phyloP scores from a whole-genome alignment of 2,329 filamentous ascomycete species.

The Colletotrichum sublineola region DNA sequence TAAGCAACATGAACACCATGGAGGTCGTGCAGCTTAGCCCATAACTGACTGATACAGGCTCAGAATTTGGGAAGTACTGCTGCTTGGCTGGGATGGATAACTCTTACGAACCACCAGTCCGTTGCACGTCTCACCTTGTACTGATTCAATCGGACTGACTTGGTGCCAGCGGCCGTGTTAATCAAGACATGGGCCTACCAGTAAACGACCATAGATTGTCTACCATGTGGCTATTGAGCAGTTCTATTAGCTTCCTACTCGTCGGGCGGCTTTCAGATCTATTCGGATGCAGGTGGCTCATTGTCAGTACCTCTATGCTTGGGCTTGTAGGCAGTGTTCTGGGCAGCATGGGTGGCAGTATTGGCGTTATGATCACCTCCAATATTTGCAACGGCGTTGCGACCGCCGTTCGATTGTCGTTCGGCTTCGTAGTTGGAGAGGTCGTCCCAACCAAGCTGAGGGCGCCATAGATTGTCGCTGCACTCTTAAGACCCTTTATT shows the following conservation, averaged over 20 bases:
- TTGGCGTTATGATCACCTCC: conserved; percentile 54
- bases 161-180: conserved; percentile 47
- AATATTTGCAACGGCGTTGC: conserved; percentile 55
- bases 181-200: conserved; percentile 51
- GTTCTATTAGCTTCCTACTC: not conserved
- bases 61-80: not conserved
- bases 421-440: conserved; percentile 57
- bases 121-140: conserved; percentile 12
- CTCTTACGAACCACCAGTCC: conserved; percentile 53
- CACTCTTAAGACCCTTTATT: conserved; percentile 49
- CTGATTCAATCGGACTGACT: conserved; percentile 20
- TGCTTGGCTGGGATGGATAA: conserved; percentile 53
- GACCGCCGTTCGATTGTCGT: conserved; percentile 57
- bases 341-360: conserved; percentile 51
- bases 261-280: conserved; percentile 35
- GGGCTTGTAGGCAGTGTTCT: conserved; percentile 56
- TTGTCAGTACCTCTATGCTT: conserved; percentile 46
- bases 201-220: conserved; percentile 47
- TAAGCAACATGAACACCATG: not conserved
- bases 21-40: not conserved
- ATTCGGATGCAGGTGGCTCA: conserved; percentile 30
- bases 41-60: conserved; percentile 2
- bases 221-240: too few species aligned
- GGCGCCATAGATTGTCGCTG: conserved; percentile 53
- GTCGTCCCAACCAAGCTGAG: conserved; percentile 59